Conservation (phyloP, 331 rosid species). For the Stylosanthes scabra region DNA sequence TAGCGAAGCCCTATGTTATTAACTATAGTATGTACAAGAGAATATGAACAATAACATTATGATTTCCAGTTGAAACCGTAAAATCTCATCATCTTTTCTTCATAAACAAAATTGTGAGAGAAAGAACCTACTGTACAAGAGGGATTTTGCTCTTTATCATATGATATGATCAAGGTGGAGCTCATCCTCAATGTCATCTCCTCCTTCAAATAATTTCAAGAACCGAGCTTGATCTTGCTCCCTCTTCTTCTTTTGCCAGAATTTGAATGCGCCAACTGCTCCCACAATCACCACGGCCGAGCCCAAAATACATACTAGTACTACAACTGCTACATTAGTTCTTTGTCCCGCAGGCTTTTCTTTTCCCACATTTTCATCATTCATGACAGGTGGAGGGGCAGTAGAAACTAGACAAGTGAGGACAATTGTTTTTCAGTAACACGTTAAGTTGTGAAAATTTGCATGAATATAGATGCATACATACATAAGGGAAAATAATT, state of each 20-base stretch:
- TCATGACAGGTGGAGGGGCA: constrained; percentile 39
- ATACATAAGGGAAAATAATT: background rate
- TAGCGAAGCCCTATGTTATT: constrained; percentile 4
- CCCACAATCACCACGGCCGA: constrained; percentile 45
- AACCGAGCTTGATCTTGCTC: constrained; percentile 93
- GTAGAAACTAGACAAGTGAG: constrained; percentile 51
- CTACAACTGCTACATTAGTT: constrained; percentile 48
- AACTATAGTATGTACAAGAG: constrained; percentile 33
- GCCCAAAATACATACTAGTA: constrained; percentile 46
- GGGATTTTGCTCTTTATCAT: constrained; percentile 46
- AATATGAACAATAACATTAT: constrained; percentile 32
- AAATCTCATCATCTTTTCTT: constrained; percentile 28
- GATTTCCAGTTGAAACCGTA: constrained; percentile 27
- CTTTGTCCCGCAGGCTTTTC: constrained; percentile 51
- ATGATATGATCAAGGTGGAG: constrained; percentile 68
- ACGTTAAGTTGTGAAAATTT: constrained; percentile 8
- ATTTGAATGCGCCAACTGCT: constrained; percentile 56
- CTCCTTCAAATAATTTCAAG: constrained; percentile 88
- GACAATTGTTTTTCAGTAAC: background rate
- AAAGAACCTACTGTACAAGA: constrained; percentile 51
- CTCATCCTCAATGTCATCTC: constrained; percentile 91
- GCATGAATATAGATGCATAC: constrained; percentile 17
- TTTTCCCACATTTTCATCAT: constrained; percentile 35
- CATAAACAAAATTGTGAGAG: constrained; percentile 50
- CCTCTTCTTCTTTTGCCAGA: constrained; percentile 91